Evolutionary conservation across 164 flowering plant species (phyloP).

Genomic region (grape (Vitis vinifera)): ASM3070453v1 NC_081816.1:8513001-8513500

Average conservation of each 20-base stretch:
- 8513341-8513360: constrained; percentile 80
- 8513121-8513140: too few species aligned
- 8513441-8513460: constrained; percentile 81
- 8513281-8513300: constrained; percentile 38
- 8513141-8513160: too few species aligned
- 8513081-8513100: too few species aligned
- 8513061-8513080: too few species aligned
- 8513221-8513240: too few species aligned
- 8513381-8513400: constrained; percentile 93
- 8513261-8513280: neutral
- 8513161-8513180: too few species aligned
- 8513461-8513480: constrained; percentile 93
- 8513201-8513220: too few species aligned
- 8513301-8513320: constrained; percentile 89
- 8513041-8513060: too few species aligned
- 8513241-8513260: neutral
- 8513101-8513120: too few species aligned
- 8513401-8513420: constrained; percentile 96
- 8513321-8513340: constrained; percentile 77
- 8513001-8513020: too few species aligned
- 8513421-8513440: constrained; percentile 78
- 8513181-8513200: too few species aligned
- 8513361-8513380: constrained; percentile 89
- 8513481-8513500: constrained; percentile 86
- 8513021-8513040: too few species aligned